Base-by-base conservation (phyloP, 495 filamentous ascomycete genomes). In the Penicillium samsonianum region DNA sequence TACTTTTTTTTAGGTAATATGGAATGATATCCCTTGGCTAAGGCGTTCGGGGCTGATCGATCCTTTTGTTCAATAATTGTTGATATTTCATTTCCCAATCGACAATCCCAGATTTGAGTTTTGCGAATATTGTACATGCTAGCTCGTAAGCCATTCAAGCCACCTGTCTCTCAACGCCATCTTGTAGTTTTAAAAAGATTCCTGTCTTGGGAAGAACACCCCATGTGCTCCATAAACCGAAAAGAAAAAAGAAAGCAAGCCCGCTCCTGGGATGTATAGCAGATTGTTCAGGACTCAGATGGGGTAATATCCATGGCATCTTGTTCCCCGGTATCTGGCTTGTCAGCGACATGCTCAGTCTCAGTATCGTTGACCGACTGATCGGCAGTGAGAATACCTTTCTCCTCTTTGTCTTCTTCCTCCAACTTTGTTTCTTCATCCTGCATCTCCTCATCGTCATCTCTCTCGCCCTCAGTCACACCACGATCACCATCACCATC, bases 361-460 rank as follows among this genome's bases (percentile, higher is more conserved):
- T 65, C 68, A 37, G 43, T 53, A 16, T 43, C 56, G 16, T 65
- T 50, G 33, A 43, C 56, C 33, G 53, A 37, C 31, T 46, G 53
- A 17, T 59, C 57, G 16, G 54, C 50, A 47, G 42, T 54, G 12
- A 14, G 38, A 17, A 5, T 40, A 3, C 65, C 69, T 5, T 61
- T 63, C 25, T 61, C 61, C 17, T 55, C 65, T 8, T 59, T 65
- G 10, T 65, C 67, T 16, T 51, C 56, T 6, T 47, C 61, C 48
- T 31, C 45, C 58, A 17, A 67, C 42, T 28, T 61, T 43, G 12
- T 57, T 59, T 58, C 61, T 17, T 50, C 69, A 50, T 67, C 68
- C 20, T 60, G 62, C 12, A 60, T 60, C 28, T 64, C 70, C 30
- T 67, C 67, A 30, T 61, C 61, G 37, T 68, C 54, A 28, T 48